phyloP scores from a whole-genome alignment of 768 basidiomycete species.

The Phlebiopsis gigantea region DNA sequence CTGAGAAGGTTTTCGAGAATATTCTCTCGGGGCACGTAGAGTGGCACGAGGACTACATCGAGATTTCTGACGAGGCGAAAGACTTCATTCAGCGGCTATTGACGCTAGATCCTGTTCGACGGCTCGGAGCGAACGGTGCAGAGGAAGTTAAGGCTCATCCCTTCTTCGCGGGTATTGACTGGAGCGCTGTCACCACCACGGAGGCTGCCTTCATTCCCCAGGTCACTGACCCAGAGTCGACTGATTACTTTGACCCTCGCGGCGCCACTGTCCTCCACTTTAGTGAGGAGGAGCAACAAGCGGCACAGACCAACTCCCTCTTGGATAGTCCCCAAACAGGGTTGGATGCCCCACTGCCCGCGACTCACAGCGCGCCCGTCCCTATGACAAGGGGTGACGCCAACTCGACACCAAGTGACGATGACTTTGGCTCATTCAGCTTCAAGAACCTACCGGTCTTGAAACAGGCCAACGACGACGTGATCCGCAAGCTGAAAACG shows the following conservation, averaged over 20 bases:
- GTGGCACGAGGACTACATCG: conserved; percentile 94
- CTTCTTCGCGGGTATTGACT: conserved; percentile 87
- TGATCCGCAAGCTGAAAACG: conserved; percentile 91
- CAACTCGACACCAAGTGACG: conserved; percentile 54
- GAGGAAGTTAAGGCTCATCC: conserved; percentile 91
- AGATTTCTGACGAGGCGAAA: conserved; percentile 77
- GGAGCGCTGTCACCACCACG: conserved; percentile 83
- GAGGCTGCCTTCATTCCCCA: conserved; percentile 96
- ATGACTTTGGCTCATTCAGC: conserved; percentile 96
- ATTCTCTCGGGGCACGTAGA: conserved; percentile 91
- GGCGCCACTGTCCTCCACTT: conserved; percentile 89
- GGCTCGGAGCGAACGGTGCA: conserved; percentile 83
- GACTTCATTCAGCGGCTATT: conserved; percentile 89
- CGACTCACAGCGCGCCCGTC: conserved; percentile 17
- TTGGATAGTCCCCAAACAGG: conserved; percentile 37
- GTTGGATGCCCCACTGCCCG: conserved; percentile 27
- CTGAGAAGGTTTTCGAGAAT: conserved; percentile 97
- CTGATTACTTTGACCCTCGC: conserved; percentile 98
- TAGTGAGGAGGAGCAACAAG: conserved; percentile 76
- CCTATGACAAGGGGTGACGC: conserved; percentile 27
- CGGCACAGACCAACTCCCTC: conserved; percentile 44
- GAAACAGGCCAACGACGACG: conserved; percentile 98
- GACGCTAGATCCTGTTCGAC: conserved; percentile 69
- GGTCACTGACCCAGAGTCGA: conserved; percentile 92
- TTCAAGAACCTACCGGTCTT: conserved; percentile 95